phyloP scores from a whole-genome alignment of 352 stramenopile genomes.

The Phytophthora tentaculata region DNA sequence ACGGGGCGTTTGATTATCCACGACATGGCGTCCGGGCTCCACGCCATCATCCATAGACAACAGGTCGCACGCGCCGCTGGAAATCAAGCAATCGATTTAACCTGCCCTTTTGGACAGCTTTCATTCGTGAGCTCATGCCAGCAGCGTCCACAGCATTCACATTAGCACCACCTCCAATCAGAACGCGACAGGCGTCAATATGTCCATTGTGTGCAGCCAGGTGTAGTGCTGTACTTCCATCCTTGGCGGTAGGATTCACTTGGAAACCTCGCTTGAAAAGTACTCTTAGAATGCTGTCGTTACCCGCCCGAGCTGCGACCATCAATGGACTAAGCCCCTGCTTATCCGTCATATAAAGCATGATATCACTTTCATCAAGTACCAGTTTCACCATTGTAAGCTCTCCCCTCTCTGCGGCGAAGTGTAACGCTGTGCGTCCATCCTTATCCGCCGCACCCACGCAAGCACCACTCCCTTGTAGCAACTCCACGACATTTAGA shows the following conservation, averaged over 20 bases:
- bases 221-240: conserved; percentile 8
- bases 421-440: neutral
- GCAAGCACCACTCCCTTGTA: neutral
- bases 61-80: too few relatives aligned
- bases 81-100: too few relatives aligned
- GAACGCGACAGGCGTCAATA: neutral
- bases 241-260: neutral
- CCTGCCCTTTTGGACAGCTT: neutral
- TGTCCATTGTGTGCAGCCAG: neutral
- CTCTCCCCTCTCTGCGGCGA: neutral
- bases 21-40: too few relatives aligned
- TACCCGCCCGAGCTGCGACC: neutral
- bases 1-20: too few relatives aligned
- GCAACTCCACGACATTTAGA: neutral
- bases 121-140: neutral
- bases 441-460: neutral
- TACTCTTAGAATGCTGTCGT: conserved; percentile 1
- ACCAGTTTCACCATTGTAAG: neutral
- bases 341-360: neutral
- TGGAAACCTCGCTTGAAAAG: neutral
- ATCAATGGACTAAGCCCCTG: neutral
- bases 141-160: conserved; percentile 4
- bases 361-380: neutral
- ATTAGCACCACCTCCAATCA: conserved; percentile 5
- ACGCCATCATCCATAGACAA: too few relatives aligned